Evolutionary conservation across 1,139 yeast species (phyloP), one percentile per base, ranked within the genome.

Genomic region (Sugiyamaella grinbergsii): DNA sequence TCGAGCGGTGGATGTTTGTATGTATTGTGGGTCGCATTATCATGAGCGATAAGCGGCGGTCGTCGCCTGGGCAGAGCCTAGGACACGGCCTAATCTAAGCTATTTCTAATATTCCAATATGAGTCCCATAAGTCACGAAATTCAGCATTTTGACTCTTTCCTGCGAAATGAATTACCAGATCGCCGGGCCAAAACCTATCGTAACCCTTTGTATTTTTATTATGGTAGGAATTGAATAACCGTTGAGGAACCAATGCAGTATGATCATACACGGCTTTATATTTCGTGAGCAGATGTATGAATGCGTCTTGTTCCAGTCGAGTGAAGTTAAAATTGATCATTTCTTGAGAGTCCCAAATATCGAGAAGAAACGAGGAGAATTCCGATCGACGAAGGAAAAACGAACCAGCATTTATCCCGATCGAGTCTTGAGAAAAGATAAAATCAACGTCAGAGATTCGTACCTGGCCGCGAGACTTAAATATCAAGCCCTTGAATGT

Each of bases 361-460:
- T 60, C 58, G 22, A 62, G 48, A n/a, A 62, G 45, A 38, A 53
- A 41, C n/a, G 50, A 52, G 16, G 56, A 49, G 38, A 58, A 61
- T 15, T 52, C 56, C 4, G 69, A 60, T 23, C 69, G 59, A 16
- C 68, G 54, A 31, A 71, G 37, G 51, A 71, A 62, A 45, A 71
- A 65, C 4, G 72, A 67, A 5, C 74, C 74, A 1, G 73, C 68
- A 45, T 70, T 71, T 26, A 71, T 49, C 4, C 71, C 69, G 34
- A 61, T 51, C 46, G 51, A 41, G 51, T 67, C 71, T 43, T 66
- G 69, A n/a, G 63, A 47, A 10, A 65, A 50, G 13, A 67, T 56
- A 23, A 67, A 28, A 26, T 62, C 61, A 24, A 67, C 50, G 5
- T 62, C 54, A n/a, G 51, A 39, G 23, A 57, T 45, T 11, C 61